Conservation (phyloP, 1,284 basidiomycete species). For the Termitomyces sp. region DNA sequence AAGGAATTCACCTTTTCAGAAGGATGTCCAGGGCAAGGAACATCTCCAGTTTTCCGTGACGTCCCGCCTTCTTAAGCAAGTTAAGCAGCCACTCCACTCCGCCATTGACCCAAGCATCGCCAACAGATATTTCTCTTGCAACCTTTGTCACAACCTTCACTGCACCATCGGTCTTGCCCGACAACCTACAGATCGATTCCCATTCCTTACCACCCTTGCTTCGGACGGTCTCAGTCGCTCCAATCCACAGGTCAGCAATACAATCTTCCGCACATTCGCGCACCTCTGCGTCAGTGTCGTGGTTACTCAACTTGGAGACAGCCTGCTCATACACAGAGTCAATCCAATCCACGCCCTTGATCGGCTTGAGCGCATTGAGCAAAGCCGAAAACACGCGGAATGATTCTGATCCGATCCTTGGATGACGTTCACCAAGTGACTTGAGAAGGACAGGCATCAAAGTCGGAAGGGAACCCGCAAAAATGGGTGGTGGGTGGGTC, state of each 20-base stretch:
- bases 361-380: conserved; percentile 56
- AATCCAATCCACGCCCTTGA: conserved; percentile 56
- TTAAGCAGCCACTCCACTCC: conserved; percentile 76
- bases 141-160: conserved; percentile 72
- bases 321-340: conserved; percentile 74
- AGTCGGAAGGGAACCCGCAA: conserved; percentile 52
- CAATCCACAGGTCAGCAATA: conserved; percentile 83
- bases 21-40: conserved; percentile 79
- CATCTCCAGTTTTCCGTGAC: conserved; percentile 73
- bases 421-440: conserved; percentile 68
- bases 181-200: conserved; percentile 76
- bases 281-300: conserved; percentile 91
- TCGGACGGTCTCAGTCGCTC: conserved; percentile 70
- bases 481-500: conserved; percentile 70
- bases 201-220: conserved; percentile 66
- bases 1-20: conserved; percentile 49
- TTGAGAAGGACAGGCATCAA: conserved; percentile 74
- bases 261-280: conserved; percentile 78
- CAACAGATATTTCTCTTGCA: conserved; percentile 59
- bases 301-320: conserved; percentile 63
- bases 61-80: conserved; percentile 77
- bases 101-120: conserved; percentile 76
- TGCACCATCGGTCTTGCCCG: conserved; percentile 68
- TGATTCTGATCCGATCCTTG: conserved; percentile 75
- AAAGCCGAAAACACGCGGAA: conserved; percentile 77